Conservation (phyloP, 768 basidiomycete species). For the Suillus weaverae region DNA sequence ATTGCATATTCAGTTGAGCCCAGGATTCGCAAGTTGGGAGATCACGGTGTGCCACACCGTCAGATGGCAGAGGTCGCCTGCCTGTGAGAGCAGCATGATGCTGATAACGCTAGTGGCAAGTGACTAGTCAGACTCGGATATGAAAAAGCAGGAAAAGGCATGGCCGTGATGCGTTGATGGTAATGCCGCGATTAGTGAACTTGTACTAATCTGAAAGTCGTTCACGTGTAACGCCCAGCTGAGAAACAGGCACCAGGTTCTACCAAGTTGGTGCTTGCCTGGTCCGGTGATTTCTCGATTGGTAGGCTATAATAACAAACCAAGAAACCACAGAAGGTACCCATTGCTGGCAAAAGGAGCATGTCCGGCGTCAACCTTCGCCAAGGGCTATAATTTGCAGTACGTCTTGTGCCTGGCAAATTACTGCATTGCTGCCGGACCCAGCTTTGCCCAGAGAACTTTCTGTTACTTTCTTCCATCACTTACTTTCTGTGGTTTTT, state of each 20-base stretch:
- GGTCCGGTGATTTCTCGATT: constrained; percentile 10
- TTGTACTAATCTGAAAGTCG: not conserved
- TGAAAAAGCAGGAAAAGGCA: constrained; percentile 7
- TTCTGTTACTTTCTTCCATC: constrained; percentile 6
- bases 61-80: not conserved
- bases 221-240: constrained; percentile 5
- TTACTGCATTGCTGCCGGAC: constrained; percentile 12
- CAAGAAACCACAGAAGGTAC: constrained; percentile 5
- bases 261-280: not conserved
- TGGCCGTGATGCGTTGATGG: constrained; percentile 7
- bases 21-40: not conserved
- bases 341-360: constrained; percentile 4
- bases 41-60: not conserved
- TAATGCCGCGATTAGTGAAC: constrained; percentile 2
- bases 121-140: constrained; percentile 1
- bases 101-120: not conserved
- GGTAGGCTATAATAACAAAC: constrained; percentile 9
- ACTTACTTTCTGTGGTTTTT: not conserved
- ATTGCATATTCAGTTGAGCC: not conserved
- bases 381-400: constrained; percentile 12
- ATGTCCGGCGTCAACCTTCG: constrained; percentile 8
- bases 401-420: constrained; percentile 13
- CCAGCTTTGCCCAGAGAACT: constrained; percentile 3
- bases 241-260: constrained; percentile 6
- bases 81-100: not conserved